A percentile compares a stretch with the other conserved stretches of the same genome.
Evolutionary conservation across 768 basidiomycete genomes (phyloP).

Genomic region (Xerocomus potaroensis): DNA sequence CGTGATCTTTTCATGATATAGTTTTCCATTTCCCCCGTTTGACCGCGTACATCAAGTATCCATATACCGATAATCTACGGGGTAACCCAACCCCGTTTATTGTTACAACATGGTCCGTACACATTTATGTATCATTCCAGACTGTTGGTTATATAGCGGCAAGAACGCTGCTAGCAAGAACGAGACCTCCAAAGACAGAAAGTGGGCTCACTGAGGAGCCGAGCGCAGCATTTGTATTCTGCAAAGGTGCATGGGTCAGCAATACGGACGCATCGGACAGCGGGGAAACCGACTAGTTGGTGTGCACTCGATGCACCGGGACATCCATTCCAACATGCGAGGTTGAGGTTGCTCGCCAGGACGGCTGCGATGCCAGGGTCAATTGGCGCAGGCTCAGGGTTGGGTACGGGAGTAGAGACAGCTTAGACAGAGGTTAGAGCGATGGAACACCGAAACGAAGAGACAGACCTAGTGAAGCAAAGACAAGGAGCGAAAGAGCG

Average conservation of each 20-base stretch:
- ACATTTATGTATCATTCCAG: constrained; percentile 1
- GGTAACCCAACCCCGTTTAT: neutral
- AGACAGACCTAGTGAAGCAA: constrained; percentile 19
- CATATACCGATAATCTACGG: neutral
- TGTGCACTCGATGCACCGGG: constrained; percentile 13
- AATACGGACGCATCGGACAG: neutral
- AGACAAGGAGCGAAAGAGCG: constrained; percentile 19
- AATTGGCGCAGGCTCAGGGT: constrained; percentile 23
- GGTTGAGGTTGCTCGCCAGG: constrained; percentile 23
- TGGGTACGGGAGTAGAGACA: constrained; percentile 20
- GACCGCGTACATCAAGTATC: neutral
- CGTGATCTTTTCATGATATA: neutral
- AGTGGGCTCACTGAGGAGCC: constrained; percentile 14
- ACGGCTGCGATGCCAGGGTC: constrained; percentile 14
- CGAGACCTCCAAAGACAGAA: too few relatives aligned
- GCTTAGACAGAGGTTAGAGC: constrained; percentile 7
- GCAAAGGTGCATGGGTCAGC: neutral
- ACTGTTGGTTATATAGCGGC: constrained; percentile 12
- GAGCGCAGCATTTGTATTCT: constrained; percentile 21
- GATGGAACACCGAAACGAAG: neutral
- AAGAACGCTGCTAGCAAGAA: constrained; percentile 21
- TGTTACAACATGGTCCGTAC: constrained; percentile 16
- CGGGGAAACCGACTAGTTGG: constrained; percentile 15
- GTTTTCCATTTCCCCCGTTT: neutral
- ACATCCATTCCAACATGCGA: constrained; percentile 24